phyloP scores from a whole-genome alignment of 805 yeast genomes.

The Lipomyces mesembrius region DNA sequence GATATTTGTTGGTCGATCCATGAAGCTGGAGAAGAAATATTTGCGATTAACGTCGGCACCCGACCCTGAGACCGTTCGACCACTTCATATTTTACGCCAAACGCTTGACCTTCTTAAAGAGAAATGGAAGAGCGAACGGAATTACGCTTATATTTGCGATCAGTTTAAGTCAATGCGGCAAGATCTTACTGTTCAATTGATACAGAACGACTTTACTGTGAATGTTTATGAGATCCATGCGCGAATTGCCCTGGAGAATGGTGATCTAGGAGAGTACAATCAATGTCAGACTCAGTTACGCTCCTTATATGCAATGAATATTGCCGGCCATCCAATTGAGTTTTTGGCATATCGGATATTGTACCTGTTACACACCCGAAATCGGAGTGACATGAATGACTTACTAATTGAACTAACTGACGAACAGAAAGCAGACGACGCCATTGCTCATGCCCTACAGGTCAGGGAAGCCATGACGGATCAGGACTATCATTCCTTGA shows the following conservation, averaged over 20 bases:
- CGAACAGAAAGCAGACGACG: constrained; percentile 40
- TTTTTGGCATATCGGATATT: constrained; percentile 73
- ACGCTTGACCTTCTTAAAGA: constrained; percentile 59
- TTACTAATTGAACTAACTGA: constrained; percentile 45
- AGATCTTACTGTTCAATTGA: constrained; percentile 89
- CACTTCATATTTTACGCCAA: constrained; percentile 61
- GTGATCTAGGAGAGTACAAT: constrained; percentile 91
- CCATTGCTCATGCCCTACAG: constrained; percentile 47
- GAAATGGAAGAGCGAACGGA: constrained; percentile 58
- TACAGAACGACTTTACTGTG: constrained; percentile 75
- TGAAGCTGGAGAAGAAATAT: constrained; percentile 73
- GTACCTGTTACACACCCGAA: constrained; percentile 75
- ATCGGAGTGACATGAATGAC: constrained; percentile 59
- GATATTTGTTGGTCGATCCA: constrained; percentile 64
- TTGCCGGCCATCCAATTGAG: constrained; percentile 56
- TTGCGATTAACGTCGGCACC: constrained; percentile 89
- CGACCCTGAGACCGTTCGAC: constrained; percentile 81
- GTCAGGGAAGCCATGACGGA: constrained; percentile 47
- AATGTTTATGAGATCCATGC: constrained; percentile 85
- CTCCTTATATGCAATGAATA: constrained; percentile 57
- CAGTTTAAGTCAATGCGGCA: constrained; percentile 93
- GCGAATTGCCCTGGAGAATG: constrained; percentile 77
- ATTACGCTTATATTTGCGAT: constrained; percentile 79
- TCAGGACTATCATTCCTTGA: constrained; percentile 60
- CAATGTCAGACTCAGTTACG: constrained; percentile 88